These are phyloP conservation scores for Fraxinus pennsylvanica DNA, from an alignment of 257 asterid genomes.

Conservation along the genomic window DNA sequence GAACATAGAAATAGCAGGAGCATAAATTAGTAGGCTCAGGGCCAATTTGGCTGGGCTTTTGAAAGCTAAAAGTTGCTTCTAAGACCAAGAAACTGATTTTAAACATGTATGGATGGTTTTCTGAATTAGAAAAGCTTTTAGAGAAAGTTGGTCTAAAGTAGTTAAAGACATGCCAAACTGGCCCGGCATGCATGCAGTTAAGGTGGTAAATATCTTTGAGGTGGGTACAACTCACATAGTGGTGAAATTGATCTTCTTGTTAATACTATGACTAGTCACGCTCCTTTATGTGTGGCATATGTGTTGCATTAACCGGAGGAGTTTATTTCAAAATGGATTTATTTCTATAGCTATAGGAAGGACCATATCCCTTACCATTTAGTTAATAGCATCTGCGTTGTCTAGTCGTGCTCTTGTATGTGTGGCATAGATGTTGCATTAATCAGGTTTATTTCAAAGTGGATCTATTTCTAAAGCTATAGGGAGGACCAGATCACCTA, in stretches of 20 bases:
- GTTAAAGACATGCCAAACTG: too few species aligned
- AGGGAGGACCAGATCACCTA: background rate
- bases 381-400: background rate
- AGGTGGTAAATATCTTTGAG: too few species aligned
- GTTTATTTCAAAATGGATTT: background rate
- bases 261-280: background rate
- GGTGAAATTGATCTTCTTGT: too few species aligned
- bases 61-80: background rate
- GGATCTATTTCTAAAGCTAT: background rate
- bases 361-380: background rate
- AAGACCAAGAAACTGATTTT: too few species aligned
- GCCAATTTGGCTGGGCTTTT: too few species aligned
- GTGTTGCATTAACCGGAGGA: background rate
- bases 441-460: background rate
- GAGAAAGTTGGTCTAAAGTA: too few species aligned
- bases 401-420: background rate
- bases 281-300: too few species aligned
- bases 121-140: too few species aligned
- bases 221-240: too few species aligned
- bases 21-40: too few species aligned
- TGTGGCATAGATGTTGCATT: background rate
- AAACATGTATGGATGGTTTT: background rate
- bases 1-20: too few species aligned
- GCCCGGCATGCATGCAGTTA: too few species aligned
- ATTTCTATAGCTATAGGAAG: background rate